A percentile compares a stretch with the other conserved stretches of the same genome.
These are phyloP conservation scores for Choanephora cucurbitarum DNA, from an alignment of 371 early-diverging fungal genomes.

Conservation along the genomic window DNA sequence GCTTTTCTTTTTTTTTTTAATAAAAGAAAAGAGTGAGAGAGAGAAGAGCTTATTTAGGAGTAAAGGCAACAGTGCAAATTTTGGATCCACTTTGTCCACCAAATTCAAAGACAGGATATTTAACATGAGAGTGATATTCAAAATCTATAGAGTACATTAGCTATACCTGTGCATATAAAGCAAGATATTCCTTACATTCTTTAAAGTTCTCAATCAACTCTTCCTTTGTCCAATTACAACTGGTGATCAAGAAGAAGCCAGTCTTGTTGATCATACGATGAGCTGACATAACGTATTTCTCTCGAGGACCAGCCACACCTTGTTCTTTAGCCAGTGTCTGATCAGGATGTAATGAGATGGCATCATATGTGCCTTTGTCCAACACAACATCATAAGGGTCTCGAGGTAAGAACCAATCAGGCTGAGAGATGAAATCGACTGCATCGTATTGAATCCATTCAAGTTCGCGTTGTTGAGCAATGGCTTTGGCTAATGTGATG, in stretches of 20 bases:
- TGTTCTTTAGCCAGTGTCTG: slow-evolving; percentile 41
- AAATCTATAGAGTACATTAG: slow-evolving; percentile 47
- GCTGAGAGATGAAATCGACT: slow-evolving; percentile 64
- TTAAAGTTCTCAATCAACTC: slow-evolving; percentile 74
- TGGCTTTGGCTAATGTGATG: slow-evolving; percentile 65
- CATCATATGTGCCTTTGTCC: slow-evolving; percentile 95
- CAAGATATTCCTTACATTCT: slow-evolving; percentile 41
- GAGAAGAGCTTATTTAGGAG: slow-evolving; percentile 20
- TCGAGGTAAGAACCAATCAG: slow-evolving; percentile 36
- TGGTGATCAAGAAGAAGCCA: slow-evolving; percentile 82
- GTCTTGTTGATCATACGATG: slow-evolving; percentile 39
- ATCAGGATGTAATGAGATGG: slow-evolving; percentile 77
- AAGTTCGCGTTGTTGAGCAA: slow-evolving; percentile 51
- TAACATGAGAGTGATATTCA: slow-evolving; percentile 67
- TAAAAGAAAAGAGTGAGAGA: background rate
- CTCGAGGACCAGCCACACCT: slow-evolving; percentile 38
- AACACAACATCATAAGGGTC: slow-evolving; percentile 65
- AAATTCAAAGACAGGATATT: slow-evolving; percentile 84
- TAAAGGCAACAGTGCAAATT: slow-evolving; percentile 82
- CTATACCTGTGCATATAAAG: background rate
- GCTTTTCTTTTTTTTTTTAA: slow-evolving; percentile 3
- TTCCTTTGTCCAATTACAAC: slow-evolving; percentile 92
- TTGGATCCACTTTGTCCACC: slow-evolving; percentile 88
- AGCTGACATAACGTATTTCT: slow-evolving; percentile 36
- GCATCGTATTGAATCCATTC: slow-evolving; percentile 54